Conservation (phyloP, 306 rosid species). For the Vachellia collinsii region DNA sequence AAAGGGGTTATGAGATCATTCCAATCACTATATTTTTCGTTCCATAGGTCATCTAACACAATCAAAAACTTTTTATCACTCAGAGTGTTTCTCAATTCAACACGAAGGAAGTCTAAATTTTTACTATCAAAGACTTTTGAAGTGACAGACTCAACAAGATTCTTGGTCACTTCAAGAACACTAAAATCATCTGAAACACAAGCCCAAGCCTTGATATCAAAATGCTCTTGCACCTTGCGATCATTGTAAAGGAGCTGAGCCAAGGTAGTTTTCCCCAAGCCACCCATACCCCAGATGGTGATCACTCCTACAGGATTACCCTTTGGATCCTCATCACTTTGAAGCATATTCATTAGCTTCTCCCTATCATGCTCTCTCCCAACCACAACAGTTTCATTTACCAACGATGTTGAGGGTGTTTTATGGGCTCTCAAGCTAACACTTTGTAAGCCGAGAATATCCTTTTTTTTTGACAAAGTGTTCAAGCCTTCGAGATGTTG, state of each 20-base stretch:
- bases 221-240: conserved; percentile 1
- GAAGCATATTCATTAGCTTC: conserved; percentile 18
- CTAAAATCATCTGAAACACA: conserved; percentile 48
- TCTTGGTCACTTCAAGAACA: conserved; percentile 39
- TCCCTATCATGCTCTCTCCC: conserved; percentile 35
- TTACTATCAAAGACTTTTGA: conserved; percentile 10
- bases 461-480: conserved; percentile 43
- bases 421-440: conserved; percentile 15
- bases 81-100: conserved; percentile 39
- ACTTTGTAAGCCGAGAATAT: conserved; percentile 47
- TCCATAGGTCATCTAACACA: conserved; percentile 61
- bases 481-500: conserved; percentile 34
- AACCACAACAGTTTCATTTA: conserved; percentile 40
- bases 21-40: conserved; percentile 50
- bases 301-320: conserved; percentile 25
- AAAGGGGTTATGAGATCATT: conserved; percentile 39
- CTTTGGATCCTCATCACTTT: conserved; percentile 23
- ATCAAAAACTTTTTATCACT: conserved; percentile 44
- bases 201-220: conserved; percentile 36
- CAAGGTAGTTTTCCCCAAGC: conserved; percentile 51
- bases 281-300: conserved; percentile 36
- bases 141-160: conserved; percentile 39
- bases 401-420: conserved; percentile 42
- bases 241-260: conserved; percentile 41
- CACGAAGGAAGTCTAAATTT: conserved; percentile 50